Evolutionary conservation across 73 alveolate species (phyloP).

Genomic region (Uronychia binucleata): DNA sequence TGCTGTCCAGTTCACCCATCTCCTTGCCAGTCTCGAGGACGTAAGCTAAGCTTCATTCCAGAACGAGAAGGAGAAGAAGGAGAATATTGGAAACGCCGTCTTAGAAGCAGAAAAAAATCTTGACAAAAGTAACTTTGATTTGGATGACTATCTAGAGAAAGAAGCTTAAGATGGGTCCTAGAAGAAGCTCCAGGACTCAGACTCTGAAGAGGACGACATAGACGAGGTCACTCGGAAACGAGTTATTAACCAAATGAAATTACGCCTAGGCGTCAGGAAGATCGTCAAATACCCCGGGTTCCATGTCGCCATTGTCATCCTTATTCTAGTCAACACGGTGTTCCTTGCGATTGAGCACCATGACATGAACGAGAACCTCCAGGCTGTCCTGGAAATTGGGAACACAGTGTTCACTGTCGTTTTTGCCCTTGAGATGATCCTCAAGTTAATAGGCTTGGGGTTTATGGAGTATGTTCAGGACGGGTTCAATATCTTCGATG

Average conservation of each 20-base stretch:
- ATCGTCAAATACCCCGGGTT: neutral
- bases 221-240: neutral
- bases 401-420: slow-evolving; percentile 35
- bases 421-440: slow-evolving; percentile 44
- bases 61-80: slow-evolving; percentile 1
- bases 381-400: slow-evolving; percentile 8
- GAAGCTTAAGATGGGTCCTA: too few species aligned
- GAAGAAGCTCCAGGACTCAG: neutral
- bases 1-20: slow-evolving; percentile 50
- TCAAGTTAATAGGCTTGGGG: slow-evolving; percentile 42
- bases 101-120: neutral
- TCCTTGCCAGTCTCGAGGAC: slow-evolving; percentile 30
- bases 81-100: neutral
- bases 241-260: too few species aligned
- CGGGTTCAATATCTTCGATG: slow-evolving; percentile 53
- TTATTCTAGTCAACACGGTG: slow-evolving; percentile 56
- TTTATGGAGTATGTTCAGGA: slow-evolving; percentile 18
- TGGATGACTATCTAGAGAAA: too few species aligned
- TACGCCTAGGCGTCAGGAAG: too few species aligned
- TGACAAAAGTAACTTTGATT: too few species aligned
- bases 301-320: slow-evolving; percentile 13
- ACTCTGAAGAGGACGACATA: neutral
- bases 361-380: slow-evolving; percentile 29
- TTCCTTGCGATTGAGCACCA: slow-evolving; percentile 57
- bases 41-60: neutral